Base-by-base conservation (phyloP, 345 rosid species). In the Arabis alpina region DNA sequence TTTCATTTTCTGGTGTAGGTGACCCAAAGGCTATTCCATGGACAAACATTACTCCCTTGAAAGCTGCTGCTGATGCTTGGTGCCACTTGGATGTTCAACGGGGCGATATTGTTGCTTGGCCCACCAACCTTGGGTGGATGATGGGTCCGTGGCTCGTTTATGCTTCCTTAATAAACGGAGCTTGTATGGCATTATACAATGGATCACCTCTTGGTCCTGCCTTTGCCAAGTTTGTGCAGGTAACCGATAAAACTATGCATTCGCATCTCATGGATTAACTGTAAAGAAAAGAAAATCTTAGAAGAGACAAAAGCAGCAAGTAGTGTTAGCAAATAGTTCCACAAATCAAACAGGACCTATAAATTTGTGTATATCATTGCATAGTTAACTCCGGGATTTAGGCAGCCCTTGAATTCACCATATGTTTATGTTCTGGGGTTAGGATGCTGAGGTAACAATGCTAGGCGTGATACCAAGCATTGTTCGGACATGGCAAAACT, bases 81-180 rank as follows among this genome's bases (percentile, higher is more conserved):
- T 94, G 96, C 83, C 97, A 94, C 82, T 76, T 91, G 92, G 99
- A 94, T 83, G 73, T 91, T 73, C 89, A 25, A 9, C 84, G 50
- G 49, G 93, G 89, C 0, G 96, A 86, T 73, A 74, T 82, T 73
- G 83, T 91, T 79, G 88, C 97, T 78, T 94, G 99, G 99, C 99
- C 97, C 14, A 87, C 99, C 79, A 94, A 94, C 74, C 96, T 94
- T 59, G 99, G 99, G 44, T 94, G 99, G 99, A 94, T 94, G 97
- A 94, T 94, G 97, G 99, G 99, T 76, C 99, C 99, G 37, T 94
- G 99, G 99, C 82, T 94, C 64, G 93, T 94, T 28, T 94, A 94
- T 85, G 95, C 96, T 61, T 81, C 97, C 32, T 80, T 94, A 72
- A 72, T 94, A 34, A 94, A 94, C 54, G 90, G 97, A 4, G 99